Evolutionary conservation across 768 basidiomycete genomes (phyloP), one percentile per base, ranked within the genome.

Genomic region (Mycena filopes): DNA sequence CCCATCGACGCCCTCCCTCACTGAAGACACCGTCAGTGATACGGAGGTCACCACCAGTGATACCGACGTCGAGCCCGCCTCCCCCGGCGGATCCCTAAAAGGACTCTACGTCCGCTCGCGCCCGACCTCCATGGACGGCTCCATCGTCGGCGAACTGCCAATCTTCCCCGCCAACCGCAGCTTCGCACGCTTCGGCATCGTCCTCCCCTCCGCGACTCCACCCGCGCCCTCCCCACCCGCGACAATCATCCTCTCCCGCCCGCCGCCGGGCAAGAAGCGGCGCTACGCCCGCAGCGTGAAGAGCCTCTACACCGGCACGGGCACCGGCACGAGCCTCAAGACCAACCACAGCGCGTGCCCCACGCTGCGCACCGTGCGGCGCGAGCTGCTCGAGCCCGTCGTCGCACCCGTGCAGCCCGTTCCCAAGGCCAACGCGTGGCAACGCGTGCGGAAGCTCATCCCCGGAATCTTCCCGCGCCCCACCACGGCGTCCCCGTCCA

Each of bases 51-150:
- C 50, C 50, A 51, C 50, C 33, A 38, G 33, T 21, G 50, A 51
- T 13, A 23, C 50, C 3, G 50, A 51, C 33, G 50, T 49, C 15
- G 36, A 53, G 15, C 51, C 51, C 1, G 36, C 56, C 1, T 58
- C 58, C 20, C 58, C 58, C n/a, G 18, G n/a, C n/a, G 58, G 58
- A 20, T 59, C 58, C 10, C 40, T 21, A 2, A 49, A 50, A 18
- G 58, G 38, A 3, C n/a, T 59, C 12, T 59, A 59, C 26, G 58
- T 59, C n/a, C 58, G 58, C 47, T 59, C 48, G 26, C 58, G 58
- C 26, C 58, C 58, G 6, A 50, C 58, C 4, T 59, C 58, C 8
- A 42, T 42, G 36, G 47, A 59, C 20, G 58, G 47, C 56, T 36
- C 47, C 13, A 16, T 48, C 42, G 36, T 61, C 59, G 49, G n/a